Evolutionary conservation across 306 rosid genomes (phyloP), one percentile per base, ranked within the genome.

Genomic region (Spatholobus suberectus): DNA sequence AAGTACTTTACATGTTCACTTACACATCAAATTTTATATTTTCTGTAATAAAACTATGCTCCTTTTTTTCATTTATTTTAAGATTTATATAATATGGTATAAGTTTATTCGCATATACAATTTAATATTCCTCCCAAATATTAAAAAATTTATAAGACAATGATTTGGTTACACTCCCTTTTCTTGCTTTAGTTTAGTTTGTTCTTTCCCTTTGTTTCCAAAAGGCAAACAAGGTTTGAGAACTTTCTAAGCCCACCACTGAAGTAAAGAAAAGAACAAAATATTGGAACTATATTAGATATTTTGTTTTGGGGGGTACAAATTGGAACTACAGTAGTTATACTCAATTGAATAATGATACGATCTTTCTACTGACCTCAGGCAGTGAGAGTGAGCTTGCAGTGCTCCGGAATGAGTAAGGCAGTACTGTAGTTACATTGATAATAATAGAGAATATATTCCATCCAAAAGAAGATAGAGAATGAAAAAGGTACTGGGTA

Each of bases 371-470:
- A 21, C 17, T 23, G 32, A 21, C 17, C 62, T 55, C 20, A 9
- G 62, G 17, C 37, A 26, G 65, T 57, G 32, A 58, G 63, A 57
- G 63, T 49, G 21, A 15, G 55, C 20, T 43, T 82, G 29, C 82
- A 59, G 63, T 78, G 26, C 7, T 54, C 43, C 6, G 35, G 70
- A 52, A 79, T 78, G 65, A 43, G 65, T 44, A 54, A 62, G 79
- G 24, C 3, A 52, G 11, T 37, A 63, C 79, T 78, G 84, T 65
- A 54, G 81, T 62, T 41, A 73, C 87, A 63, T 66, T 73, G 67
- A 78, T 29, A 63, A 83, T 46, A 71, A 65, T 79, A 32, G 63
- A 75, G 81, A 82, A 82, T 82, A 75, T 82, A 67, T 82, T 82
- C 85, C 81, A 67, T 21, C 65, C 76, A 82, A 67, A 66, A 41